Base-by-base conservation (phyloP, 1,284 basidiomycete genomes). In the Xanthoconium separans region DNA sequence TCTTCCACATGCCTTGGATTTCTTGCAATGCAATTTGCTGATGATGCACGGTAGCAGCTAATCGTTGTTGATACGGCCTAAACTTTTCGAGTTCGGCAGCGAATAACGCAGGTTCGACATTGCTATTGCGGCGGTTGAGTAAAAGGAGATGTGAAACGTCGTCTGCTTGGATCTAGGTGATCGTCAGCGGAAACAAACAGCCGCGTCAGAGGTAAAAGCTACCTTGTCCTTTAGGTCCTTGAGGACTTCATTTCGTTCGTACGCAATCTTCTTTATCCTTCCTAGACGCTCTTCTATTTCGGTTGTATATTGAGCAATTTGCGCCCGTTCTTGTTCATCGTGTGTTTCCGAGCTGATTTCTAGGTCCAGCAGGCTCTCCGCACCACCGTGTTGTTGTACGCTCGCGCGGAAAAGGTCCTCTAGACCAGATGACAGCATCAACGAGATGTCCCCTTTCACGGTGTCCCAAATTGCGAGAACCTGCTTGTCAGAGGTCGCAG, bases 31-130 rank as follows among this genome's bases (percentile, higher is more conserved):
- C 77, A 13, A 77, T 68, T 59, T 91, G 84, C 60, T 96, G 91
- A 33, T 91, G 87, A 48, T 88, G 84, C 3, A 92, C 77, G 1
- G 91, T 92, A 1, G 88, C 80, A 2, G 82, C 75, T 2, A 98
- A 76, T 5, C 93, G 83, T 46, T 89, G 84, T 70, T 97, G 94
- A 66, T 93, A 95, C 1, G 95, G 92, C 22, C 84, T 81, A 77
- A 98, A 98, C 73, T 98, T 98, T 71, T 98, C 95, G 16, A 98
- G 82, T 71, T 98, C 95, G 7, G 87, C 82, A 0, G 93, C 91
- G 64, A 98, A 98, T 16, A 98, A 78, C 1, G 91, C 82, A 0
- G 91, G 87, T 62, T 98, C 94, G 5, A 91, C 88, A 37, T 86
- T 85, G 27, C 84, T 82, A 57, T 93, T 89, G 16, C 95, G 88